Evolutionary conservation across 225 moss, liverwort and hornwort genomes (phyloP).

Genomic region (Thuidium tamariscinum): DNA sequence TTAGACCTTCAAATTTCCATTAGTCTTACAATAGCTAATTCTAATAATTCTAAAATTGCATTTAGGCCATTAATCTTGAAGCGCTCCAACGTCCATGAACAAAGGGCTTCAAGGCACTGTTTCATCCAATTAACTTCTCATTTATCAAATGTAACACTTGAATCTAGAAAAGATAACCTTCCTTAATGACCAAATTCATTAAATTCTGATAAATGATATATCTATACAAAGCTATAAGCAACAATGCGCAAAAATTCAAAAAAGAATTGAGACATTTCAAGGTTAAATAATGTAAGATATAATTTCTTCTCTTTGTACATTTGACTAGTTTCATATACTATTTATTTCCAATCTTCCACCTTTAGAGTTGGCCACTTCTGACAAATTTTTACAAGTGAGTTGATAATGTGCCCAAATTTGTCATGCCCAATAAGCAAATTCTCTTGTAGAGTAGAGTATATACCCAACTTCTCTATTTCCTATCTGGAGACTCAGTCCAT

Average conservation of each 20-base stretch:
- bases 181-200: no score
- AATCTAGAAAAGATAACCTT: no score
- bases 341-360: not conserved
- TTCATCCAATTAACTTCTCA: no score
- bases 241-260: no score
- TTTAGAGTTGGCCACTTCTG: not conserved
- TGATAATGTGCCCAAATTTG: not conserved
- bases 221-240: no score
- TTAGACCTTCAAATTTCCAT: no score
- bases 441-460: not conserved
- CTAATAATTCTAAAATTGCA: not conserved
- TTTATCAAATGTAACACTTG: no score
- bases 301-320: not conserved
- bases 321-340: not conserved
- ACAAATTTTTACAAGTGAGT: rapidly evolving
- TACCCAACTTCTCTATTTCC: not conserved
- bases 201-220: no score
- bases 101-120: no score
- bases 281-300: not conserved
- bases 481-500: not conserved
- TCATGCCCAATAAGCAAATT: not conserved
- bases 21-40: not conserved
- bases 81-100: no score
- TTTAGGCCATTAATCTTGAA: no score
- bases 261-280: no score